Evolutionary conservation across 225 moss, liverwort and hornwort genomes (phyloP).

Genomic region (Straminergon stramineum): DNA sequence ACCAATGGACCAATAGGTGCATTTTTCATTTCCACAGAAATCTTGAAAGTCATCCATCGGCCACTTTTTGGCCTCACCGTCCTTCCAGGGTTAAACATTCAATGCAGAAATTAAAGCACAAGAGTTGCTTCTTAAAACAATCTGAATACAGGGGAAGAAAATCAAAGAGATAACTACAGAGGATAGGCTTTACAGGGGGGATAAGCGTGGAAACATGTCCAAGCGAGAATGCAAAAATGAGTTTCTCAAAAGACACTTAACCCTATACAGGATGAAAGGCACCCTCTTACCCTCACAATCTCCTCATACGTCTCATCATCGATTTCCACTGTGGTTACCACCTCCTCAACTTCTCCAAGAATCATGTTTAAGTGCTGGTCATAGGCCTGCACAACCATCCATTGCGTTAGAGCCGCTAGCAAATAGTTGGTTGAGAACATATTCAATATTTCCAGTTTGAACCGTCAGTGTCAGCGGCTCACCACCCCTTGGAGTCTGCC

Average conservation of each 20-base stretch:
- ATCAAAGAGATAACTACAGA: not conserved
- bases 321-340: constrained; percentile 93
- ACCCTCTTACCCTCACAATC: constrained; percentile 82
- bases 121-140: not conserved
- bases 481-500: not conserved
- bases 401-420: not conserved
- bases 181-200: not conserved
- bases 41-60: not conserved
- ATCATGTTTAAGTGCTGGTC: constrained; percentile 99
- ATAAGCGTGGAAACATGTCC: not conserved
- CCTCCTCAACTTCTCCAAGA: constrained; percentile 96
- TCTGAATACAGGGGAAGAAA: not conserved
- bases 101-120: not conserved
- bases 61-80: not conserved
- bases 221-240: not conserved
- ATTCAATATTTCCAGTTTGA: not conserved
- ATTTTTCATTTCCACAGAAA: not conserved
- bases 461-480: not conserved
- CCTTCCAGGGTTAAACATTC: not conserved
- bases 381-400: constrained; percentile 62
- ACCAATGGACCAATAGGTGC: not conserved
- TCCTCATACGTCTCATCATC: constrained; percentile 99
- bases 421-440: not conserved
- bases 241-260: not conserved
- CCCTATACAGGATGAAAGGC: not conserved